phyloP scores from a whole-genome alignment of 2,329 filamentous ascomycete genomes.

The Periconia sp. region DNA sequence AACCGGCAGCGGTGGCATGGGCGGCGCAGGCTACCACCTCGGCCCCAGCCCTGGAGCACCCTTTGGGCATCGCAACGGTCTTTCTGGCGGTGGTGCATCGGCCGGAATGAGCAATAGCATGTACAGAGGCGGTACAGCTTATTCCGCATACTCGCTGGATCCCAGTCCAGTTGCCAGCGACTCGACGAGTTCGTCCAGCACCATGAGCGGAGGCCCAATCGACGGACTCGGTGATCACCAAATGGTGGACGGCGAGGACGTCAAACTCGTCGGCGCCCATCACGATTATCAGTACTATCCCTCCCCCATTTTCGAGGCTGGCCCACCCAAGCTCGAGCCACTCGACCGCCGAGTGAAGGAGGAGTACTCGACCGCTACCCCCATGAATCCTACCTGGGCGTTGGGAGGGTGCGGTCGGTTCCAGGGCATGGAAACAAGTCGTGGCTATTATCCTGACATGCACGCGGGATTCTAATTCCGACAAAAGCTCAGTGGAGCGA shows the following conservation, averaged over 20 bases:
- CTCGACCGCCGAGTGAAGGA: slow-evolving; percentile 46
- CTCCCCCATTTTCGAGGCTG: slow-evolving; percentile 46
- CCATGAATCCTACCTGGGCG: slow-evolving; percentile 36
- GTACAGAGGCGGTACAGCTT: slow-evolving; percentile 33
- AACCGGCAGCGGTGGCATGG: slow-evolving; percentile 32
- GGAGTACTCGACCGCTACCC: slow-evolving; percentile 41
- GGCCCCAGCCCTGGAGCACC: slow-evolving; percentile 63
- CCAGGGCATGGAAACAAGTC: slow-evolving; percentile 50
- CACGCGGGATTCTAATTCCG: slow-evolving; percentile 31
- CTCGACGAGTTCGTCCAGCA: slow-evolving; percentile 49
- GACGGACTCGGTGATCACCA: slow-evolving; percentile 47
- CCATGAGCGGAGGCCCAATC: slow-evolving; percentile 42
- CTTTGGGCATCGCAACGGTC: slow-evolving; percentile 41
- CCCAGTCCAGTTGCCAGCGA: slow-evolving; percentile 44
- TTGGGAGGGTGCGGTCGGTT: slow-evolving; percentile 48
- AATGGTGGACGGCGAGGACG: slow-evolving; percentile 40
- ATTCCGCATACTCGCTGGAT: slow-evolving; percentile 42
- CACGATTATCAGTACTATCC: slow-evolving; percentile 53
- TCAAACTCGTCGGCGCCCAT: slow-evolving; percentile 44
- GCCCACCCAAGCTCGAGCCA: slow-evolving; percentile 35
- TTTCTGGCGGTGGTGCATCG: slow-evolving; percentile 32
- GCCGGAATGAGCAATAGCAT: slow-evolving; percentile 35
- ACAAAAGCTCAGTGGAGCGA: no score
- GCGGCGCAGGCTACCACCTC: slow-evolving; percentile 51
- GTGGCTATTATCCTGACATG: slow-evolving; percentile 51